These are phyloP conservation scores for Debaryomyces sp. DNA, from an alignment of 1,139 yeast species.

Conservation along the genomic window DNA sequence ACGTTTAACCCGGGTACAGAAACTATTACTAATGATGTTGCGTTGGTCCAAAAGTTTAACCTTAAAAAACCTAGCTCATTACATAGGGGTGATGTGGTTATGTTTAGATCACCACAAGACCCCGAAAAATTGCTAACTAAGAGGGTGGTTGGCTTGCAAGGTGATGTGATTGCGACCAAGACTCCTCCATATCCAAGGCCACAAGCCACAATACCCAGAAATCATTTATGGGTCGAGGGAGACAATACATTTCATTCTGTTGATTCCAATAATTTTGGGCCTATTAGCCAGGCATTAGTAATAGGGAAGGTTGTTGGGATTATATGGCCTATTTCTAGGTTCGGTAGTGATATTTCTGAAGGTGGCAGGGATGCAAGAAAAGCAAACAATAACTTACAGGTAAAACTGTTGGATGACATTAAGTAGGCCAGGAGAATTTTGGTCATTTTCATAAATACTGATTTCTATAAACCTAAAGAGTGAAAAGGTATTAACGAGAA, in stretches of 20 bases:
- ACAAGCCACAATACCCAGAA: conserved; percentile 65
- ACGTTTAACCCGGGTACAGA: conserved; percentile 70
- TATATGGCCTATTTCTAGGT: conserved; percentile 68
- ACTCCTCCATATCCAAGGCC: conserved; percentile 64
- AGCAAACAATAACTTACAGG: background rate
- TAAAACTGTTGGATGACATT: conserved; percentile 2
- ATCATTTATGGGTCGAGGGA: conserved; percentile 94
- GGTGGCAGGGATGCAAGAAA: conserved; percentile 18
- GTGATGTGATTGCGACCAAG: conserved; percentile 65
- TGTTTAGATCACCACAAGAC: conserved; percentile 76
- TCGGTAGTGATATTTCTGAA: conserved; percentile 35
- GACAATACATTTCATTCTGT: conserved; percentile 82
- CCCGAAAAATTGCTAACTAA: conserved; percentile 77
- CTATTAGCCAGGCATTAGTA: conserved; percentile 76
- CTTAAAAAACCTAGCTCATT: conserved; percentile 50
- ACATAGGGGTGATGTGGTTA: conserved; percentile 69
- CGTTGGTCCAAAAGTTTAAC: conserved; percentile 68
- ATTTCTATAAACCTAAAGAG: background rate
- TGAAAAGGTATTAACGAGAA: background rate
- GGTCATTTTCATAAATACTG: background rate
- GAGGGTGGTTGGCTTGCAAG: conserved; percentile 73
- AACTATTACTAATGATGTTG: conserved; percentile 63
- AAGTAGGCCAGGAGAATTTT: background rate
- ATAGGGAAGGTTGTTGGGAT: conserved; percentile 69
- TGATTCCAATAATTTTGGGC: conserved; percentile 86